phyloP scores from a whole-genome alignment of 257 asterid species.

The Pogostemon cablin region DNA sequence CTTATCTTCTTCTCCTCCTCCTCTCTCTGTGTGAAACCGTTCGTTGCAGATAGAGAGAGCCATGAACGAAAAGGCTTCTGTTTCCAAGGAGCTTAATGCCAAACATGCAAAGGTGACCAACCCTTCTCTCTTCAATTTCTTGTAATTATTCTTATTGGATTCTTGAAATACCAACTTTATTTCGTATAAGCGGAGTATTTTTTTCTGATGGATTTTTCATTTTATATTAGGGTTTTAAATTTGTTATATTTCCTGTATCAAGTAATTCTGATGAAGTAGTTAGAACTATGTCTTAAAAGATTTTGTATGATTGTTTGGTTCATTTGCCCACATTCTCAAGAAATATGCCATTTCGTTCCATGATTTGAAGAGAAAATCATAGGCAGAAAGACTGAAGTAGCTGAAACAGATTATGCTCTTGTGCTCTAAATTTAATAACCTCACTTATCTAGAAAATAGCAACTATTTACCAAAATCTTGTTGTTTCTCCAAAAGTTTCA shows the following conservation, averaged over 20 bases:
- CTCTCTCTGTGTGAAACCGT: slow-evolving; percentile 12
- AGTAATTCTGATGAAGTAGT: not conserved
- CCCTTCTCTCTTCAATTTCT: not conserved
- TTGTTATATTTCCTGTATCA: not conserved
- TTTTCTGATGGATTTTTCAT: not conserved
- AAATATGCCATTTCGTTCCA: not conserved
- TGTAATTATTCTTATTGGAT: not conserved
- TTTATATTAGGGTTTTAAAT: not conserved
- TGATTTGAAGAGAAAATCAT: not conserved
- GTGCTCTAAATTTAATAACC: not conserved
- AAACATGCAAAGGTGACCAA: slow-evolving; percentile 69
- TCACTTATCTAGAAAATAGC: not conserved
- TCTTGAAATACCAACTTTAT: slow-evolving; percentile 15
- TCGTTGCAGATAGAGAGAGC: slow-evolving; percentile 27
- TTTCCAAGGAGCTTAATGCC: slow-evolving; percentile 84
- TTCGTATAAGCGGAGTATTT: not conserved
- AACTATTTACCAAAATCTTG: not conserved
- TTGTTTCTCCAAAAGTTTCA: slow-evolving; percentile 1
- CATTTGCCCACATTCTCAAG: slow-evolving; percentile 10
- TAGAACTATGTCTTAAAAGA: not conserved
- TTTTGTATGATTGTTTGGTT: not conserved
- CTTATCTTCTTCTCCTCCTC: not conserved
- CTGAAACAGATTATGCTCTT: not conserved
- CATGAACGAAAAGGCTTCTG: slow-evolving; percentile 82
- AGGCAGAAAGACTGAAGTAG: not conserved